These are phyloP conservation scores for Euclidium syriacum DNA, from an alignment of 345 rosid genomes.

Conservation along the genomic window DNA sequence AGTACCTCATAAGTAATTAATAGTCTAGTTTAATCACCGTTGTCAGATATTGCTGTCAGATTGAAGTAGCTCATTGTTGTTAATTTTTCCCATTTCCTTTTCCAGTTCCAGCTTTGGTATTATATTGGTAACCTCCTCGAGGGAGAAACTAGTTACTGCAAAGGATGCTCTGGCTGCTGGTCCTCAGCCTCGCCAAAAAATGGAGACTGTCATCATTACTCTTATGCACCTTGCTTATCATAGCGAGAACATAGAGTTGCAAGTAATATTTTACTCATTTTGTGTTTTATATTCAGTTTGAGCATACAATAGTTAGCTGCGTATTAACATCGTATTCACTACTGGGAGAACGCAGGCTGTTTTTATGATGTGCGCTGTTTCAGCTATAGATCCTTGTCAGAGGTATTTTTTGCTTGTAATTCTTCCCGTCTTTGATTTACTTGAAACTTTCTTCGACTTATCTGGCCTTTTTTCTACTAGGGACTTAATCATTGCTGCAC, in stretches of 20 bases:
- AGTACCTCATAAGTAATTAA: not conserved
- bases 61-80: slow-evolving; percentile 3
- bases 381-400: slow-evolving; percentile 75
- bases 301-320: not conserved
- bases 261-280: slow-evolving; percentile 42
- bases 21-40: not conserved
- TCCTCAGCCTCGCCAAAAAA: slow-evolving; percentile 56
- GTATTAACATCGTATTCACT: slow-evolving; percentile 7
- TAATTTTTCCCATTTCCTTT: slow-evolving; percentile 8
- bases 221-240: slow-evolving; percentile 89
- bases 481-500: slow-evolving; percentile 60
- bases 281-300: not conserved
- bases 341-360: slow-evolving; percentile 57
- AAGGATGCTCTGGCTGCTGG: slow-evolving; percentile 69
- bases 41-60: not conserved
- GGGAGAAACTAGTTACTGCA: slow-evolving; percentile 65
- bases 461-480: slow-evolving; percentile 40
- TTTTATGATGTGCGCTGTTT: slow-evolving; percentile 77
- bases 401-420: slow-evolving; percentile 44
- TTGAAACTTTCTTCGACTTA: slow-evolving; percentile 5
- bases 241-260: slow-evolving; percentile 76
- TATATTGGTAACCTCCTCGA: slow-evolving; percentile 52
- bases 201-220: slow-evolving; percentile 75
- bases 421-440: not conserved
- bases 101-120: slow-evolving; percentile 78